These are phyloP conservation scores for Boletales sp. DNA, from an alignment of 768 basidiomycete species.

Conservation along the genomic window DNA sequence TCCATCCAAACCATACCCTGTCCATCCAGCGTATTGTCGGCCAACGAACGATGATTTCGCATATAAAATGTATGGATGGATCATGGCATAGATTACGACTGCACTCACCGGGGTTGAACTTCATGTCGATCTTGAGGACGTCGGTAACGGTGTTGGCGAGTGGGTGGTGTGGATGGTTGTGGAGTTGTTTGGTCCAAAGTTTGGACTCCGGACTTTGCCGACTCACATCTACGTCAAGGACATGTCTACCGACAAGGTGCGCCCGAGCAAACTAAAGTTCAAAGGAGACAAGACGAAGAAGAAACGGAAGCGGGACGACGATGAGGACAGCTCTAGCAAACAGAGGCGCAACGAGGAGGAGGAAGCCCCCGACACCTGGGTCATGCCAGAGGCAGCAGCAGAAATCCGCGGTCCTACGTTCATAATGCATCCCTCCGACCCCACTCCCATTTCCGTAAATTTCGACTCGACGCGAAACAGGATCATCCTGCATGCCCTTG, in stretches of 20 bases:
- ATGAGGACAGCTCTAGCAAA: constrained; percentile 40
- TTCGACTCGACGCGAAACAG: constrained; percentile 74
- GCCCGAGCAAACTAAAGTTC: constrained; percentile 78
- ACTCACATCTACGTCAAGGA: background rate
- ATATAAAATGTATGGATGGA: constrained; percentile 17
- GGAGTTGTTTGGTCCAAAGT: constrained; percentile 37
- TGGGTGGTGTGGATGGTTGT: constrained; percentile 18
- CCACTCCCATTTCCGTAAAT: constrained; percentile 70
- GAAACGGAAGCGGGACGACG: constrained; percentile 69
- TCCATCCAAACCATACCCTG: constrained; percentile 40
- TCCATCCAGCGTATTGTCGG: constrained; percentile 53
- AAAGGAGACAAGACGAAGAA: constrained; percentile 85
- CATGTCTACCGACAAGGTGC: constrained; percentile 47
- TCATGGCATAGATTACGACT: constrained; percentile 15
- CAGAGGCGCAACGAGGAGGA: constrained; percentile 54
- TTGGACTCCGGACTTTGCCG: constrained; percentile 26
- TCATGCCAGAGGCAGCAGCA: constrained; percentile 61
- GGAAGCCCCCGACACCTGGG: constrained; percentile 73
- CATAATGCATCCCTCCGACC: constrained; percentile 77
- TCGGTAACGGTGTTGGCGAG: constrained; percentile 47
- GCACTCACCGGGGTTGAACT: constrained; percentile 78
- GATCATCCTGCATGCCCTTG: constrained; percentile 61
- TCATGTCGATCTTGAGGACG: constrained; percentile 72
- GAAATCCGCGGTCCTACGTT: constrained; percentile 89
- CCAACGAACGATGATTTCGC: constrained; percentile 27